Evolutionary conservation across 805 yeast genomes (phyloP).

Genomic region (Barnettozyma wickerhamii): DNA sequence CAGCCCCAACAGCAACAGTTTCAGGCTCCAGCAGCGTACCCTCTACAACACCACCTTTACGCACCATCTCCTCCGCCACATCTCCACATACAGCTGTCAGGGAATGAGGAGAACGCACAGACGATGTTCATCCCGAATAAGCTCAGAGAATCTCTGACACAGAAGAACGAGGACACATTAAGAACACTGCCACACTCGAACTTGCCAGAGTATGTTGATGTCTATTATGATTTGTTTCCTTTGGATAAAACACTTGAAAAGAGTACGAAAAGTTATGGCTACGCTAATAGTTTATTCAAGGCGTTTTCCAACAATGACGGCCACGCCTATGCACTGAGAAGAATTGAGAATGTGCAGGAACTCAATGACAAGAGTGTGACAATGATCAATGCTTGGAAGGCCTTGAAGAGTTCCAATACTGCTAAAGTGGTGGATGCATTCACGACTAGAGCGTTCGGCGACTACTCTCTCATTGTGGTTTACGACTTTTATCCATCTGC

Average conservation of each 20-base stretch:
- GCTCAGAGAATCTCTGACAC: conserved; percentile 64
- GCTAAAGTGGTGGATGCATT: conserved; percentile 76
- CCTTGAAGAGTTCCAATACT: conserved; percentile 50
- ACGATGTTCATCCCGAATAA: conserved; percentile 69
- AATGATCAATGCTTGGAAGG: conserved; percentile 64
- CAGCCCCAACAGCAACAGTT: conserved; percentile 12
- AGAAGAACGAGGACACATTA: conserved; percentile 75
- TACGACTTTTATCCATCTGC: conserved; percentile 86
- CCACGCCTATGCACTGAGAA: conserved; percentile 65
- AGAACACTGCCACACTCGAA: conserved; percentile 56
- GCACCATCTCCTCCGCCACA: conserved; percentile 88
- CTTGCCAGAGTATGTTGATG: conserved; percentile 74
- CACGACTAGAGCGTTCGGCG: conserved; percentile 82
- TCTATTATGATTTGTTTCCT: conserved; percentile 82
- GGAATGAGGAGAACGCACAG: conserved; percentile 68
- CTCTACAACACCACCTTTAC: conserved; percentile 79
- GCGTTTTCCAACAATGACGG: conserved; percentile 80
- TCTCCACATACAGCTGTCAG: conserved; percentile 50
- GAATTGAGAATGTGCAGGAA: conserved; percentile 59
- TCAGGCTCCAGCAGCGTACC: conserved; percentile 31
- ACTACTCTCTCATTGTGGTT: conserved; percentile 66
- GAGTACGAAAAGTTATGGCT: conserved; percentile 39
- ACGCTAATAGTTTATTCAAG: conserved; percentile 64
- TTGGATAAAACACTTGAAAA: conserved; percentile 50
- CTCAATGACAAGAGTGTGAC: conserved; percentile 56